Evolutionary conservation across 108 stramenopile species (phyloP).

Genomic region (Cyclotella distinguenda): DNA sequence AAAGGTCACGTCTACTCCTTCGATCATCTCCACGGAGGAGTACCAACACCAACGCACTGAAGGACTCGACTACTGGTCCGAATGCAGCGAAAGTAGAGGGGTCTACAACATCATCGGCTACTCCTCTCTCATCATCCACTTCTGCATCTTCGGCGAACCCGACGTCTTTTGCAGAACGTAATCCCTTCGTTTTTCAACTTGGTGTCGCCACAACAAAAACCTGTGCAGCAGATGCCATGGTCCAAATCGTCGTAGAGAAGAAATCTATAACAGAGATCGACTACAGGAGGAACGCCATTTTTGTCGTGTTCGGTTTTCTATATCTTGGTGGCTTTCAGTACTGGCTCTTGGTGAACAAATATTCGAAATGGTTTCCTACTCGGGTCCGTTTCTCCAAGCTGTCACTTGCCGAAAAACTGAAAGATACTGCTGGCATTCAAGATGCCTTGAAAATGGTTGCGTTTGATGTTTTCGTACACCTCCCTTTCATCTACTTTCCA

Average conservation of each 20-base stretch:
- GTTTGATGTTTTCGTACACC: slow-evolving; percentile 85
- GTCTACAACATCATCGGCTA: too few species aligned
- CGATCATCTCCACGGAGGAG: neutral
- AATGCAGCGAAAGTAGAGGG: too few species aligned
- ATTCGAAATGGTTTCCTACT: slow-evolving; percentile 81
- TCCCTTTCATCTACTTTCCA: slow-evolving; percentile 92
- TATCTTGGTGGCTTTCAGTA: slow-evolving; percentile 90
- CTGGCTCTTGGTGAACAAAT: slow-evolving; percentile 86
- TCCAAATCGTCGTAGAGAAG: slow-evolving; percentile 80
- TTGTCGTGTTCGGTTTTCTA: slow-evolving; percentile 83
- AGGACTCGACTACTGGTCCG: neutral
- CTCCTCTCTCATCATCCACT: neutral
- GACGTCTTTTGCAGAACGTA: slow-evolving; percentile 58
- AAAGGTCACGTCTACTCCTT: slow-evolving; percentile 1
- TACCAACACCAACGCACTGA: neutral
- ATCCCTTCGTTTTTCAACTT: slow-evolving; percentile 83
- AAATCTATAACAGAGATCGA: slow-evolving; percentile 74
- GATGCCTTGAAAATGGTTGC: slow-evolving; percentile 89
- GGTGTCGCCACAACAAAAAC: slow-evolving; percentile 82
- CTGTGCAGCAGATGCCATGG: slow-evolving; percentile 76
- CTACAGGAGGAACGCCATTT: slow-evolving; percentile 76
- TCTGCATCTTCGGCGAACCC: neutral
- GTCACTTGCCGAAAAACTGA: slow-evolving; percentile 67
- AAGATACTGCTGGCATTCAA: slow-evolving; percentile 75
- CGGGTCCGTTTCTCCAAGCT: slow-evolving; percentile 77